These are phyloP conservation scores for Debaryomyces subglobosus DNA, from an alignment of 1,139 yeast genomes.

Conservation along the genomic window DNA sequence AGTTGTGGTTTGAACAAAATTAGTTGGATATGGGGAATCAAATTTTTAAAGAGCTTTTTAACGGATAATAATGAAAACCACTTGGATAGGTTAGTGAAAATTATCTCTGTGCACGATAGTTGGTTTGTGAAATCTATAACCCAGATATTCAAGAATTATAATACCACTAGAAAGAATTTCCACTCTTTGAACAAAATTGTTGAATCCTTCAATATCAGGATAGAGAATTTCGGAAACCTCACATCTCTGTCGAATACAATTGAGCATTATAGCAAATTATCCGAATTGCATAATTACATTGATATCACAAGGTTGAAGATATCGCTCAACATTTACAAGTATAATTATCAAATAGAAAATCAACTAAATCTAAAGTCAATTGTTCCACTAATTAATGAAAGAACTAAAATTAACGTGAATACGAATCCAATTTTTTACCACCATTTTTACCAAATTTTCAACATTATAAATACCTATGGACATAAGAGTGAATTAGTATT, in stretches of 20 bases:
- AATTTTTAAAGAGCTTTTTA: slow-evolving; percentile 72
- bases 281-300: slow-evolving; percentile 62
- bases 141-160: slow-evolving; percentile 64
- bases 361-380: slow-evolving; percentile 22
- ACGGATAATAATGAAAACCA: slow-evolving; percentile 45
- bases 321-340: slow-evolving; percentile 69
- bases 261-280: slow-evolving; percentile 51
- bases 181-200: slow-evolving; percentile 32
- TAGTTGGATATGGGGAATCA: slow-evolving; percentile 79
- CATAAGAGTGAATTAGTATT: slow-evolving; percentile 50
- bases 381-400: slow-evolving; percentile 27
- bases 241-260: slow-evolving; percentile 11
- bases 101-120: slow-evolving; percentile 87
- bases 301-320: slow-evolving; percentile 80
- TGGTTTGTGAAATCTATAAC: slow-evolving; percentile 86
- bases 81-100: slow-evolving; percentile 51
- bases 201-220: slow-evolving; percentile 27
- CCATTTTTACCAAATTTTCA: slow-evolving; percentile 50
- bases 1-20: slow-evolving; percentile 75
- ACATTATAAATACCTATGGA: slow-evolving; percentile 49
- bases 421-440: slow-evolving; percentile 37
- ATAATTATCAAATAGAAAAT: slow-evolving; percentile 37
- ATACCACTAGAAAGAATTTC: slow-evolving; percentile 37
- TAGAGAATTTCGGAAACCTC: slow-evolving; percentile 3
- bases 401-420: slow-evolving; percentile 22